Evolutionary conservation across 2,329 filamentous ascomycete genomes (phyloP).

Genomic region (Microcyclosporella mali): DNA sequence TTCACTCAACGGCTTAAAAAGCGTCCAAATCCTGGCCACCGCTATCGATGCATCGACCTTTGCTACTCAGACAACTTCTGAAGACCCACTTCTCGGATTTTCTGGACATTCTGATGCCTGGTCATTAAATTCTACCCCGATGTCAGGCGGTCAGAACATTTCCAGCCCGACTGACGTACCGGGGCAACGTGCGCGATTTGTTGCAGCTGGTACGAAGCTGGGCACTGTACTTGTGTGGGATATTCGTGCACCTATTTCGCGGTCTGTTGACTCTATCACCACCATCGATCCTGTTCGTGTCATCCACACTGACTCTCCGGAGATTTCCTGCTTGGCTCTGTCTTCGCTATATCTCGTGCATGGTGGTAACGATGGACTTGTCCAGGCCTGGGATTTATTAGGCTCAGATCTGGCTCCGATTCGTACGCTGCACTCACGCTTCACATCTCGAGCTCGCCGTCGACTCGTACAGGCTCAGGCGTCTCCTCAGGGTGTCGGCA

Average conservation of each 20-base stretch:
- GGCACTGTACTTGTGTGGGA: slow-evolving; percentile 83
- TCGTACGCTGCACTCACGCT: slow-evolving; percentile 78
- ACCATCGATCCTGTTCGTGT: slow-evolving; percentile 65
- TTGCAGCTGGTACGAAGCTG: slow-evolving; percentile 72
- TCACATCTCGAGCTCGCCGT: slow-evolving; percentile 74
- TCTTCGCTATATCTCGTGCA: slow-evolving; percentile 85
- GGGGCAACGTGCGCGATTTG: slow-evolving; percentile 72
- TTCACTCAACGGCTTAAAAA: slow-evolving; percentile 54
- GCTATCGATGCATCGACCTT: slow-evolving; percentile 69
- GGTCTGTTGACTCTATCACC: slow-evolving; percentile 50
- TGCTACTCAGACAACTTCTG: slow-evolving; percentile 63
- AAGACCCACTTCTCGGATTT: slow-evolving; percentile 67
- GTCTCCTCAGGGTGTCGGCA: slow-evolving; percentile 61
- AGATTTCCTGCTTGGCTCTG: slow-evolving; percentile 74
- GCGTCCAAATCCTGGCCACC: slow-evolving; percentile 60
- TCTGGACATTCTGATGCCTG: slow-evolving; percentile 50
- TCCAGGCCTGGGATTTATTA: slow-evolving; percentile 95
- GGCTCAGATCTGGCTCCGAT: slow-evolving; percentile 72
- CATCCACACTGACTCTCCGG: slow-evolving; percentile 84
- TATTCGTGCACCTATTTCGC: slow-evolving; percentile 59
- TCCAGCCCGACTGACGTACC: slow-evolving; percentile 59
- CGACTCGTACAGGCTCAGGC: slow-evolving; percentile 62
- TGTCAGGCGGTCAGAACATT: slow-evolving; percentile 41
- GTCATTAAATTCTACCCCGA: slow-evolving; percentile 49
- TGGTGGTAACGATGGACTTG: slow-evolving; percentile 88